Conservation (phyloP, 1,284 basidiomycete species). For the Takashimella koratensis region DNA sequence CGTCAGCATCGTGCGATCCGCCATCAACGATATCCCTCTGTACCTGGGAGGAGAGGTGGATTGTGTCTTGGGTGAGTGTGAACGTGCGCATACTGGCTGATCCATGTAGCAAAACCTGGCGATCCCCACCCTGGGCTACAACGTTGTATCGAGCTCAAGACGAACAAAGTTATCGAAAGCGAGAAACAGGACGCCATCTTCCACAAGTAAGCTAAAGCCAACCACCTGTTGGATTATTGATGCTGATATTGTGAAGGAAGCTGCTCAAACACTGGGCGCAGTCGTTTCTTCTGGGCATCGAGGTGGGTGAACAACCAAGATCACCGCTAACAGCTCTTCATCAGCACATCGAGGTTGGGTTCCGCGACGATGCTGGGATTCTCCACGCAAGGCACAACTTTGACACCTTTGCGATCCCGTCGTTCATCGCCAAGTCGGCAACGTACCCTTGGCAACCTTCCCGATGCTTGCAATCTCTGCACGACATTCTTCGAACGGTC, state of each 20-base stretch:
- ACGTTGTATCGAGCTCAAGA: constrained; percentile 84
- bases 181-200: constrained; percentile 68
- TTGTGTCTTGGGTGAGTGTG: constrained; percentile 68
- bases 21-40: constrained; percentile 72
- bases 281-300: constrained; percentile 86
- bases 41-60: constrained; percentile 94
- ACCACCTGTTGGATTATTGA: background rate
- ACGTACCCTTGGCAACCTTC: constrained; percentile 27
- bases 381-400: constrained; percentile 63
- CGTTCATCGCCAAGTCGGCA: constrained; percentile 1
- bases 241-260: constrained; percentile 54
- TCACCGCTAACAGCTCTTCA: background rate
- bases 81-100: constrained; percentile 1
- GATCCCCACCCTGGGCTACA: constrained; percentile 36
- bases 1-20: constrained; percentile 73
- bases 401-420: constrained; percentile 65
- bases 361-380: constrained; percentile 73
- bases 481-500: constrained; percentile 33
- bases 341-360: constrained; percentile 85
- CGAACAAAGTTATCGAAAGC: constrained; percentile 72
- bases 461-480: constrained; percentile 36
- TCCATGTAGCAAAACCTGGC: constrained; percentile 16
- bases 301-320: constrained; percentile 66
- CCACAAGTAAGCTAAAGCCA: constrained; percentile 65
- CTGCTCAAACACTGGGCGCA: constrained; percentile 94